A percentile compares a stretch with the other conserved stretches of the same genome.
phyloP scores from a whole-genome alignment of 2,329 filamentous ascomycete genomes.

The Myriangium duriaei region DNA sequence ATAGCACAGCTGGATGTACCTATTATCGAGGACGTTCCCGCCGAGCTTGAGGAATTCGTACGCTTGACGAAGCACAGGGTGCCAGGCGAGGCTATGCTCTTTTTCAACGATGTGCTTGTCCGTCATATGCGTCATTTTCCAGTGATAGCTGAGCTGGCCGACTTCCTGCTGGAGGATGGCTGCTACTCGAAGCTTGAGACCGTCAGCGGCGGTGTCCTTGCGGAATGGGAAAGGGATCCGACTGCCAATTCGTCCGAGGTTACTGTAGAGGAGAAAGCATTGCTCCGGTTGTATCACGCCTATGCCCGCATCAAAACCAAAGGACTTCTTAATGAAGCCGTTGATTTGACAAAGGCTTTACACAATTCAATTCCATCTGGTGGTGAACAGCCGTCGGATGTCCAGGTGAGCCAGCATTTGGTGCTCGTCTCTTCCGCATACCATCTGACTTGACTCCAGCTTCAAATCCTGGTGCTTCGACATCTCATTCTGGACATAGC shows the following conservation, averaged over 20 bases:
- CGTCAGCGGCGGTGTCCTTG: neutral
- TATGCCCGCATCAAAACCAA: neutral
- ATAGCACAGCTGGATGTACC: neutral
- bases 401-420: neutral
- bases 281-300: neutral
- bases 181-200: neutral
- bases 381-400: neutral
- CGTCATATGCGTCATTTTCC: neutral
- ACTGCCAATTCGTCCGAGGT: neutral
- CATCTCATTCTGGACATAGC: neutral
- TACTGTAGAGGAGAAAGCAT: neutral
- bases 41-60: neutral
- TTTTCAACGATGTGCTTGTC: neutral
- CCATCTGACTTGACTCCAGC: neutral
- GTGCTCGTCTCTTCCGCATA: no score
- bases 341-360: no score
- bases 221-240: neutral
- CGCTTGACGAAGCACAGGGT: neutral
- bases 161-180: slow-evolving; percentile 1
- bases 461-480: neutral
- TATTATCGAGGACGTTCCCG: slow-evolving; percentile 1
- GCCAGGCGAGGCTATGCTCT: neutral
- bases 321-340: neutral
- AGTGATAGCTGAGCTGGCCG: neutral
- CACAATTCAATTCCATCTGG: no score